A percentile compares a stretch with the other conserved stretches of the same genome.
Conservation (phyloP, 2,329 filamentous ascomycete species). For the Aspergillus sclerotialis region DNA sequence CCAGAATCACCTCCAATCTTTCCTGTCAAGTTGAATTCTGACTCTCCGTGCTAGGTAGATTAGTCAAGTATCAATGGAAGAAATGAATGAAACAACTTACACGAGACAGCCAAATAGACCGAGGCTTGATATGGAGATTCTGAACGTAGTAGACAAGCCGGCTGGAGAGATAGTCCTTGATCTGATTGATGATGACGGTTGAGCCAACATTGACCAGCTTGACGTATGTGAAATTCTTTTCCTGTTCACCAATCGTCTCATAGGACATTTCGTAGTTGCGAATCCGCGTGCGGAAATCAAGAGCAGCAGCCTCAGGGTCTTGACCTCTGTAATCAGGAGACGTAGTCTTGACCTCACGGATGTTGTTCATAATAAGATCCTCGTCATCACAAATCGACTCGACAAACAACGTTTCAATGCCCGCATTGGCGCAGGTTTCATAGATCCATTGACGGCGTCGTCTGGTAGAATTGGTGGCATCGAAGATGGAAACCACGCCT, state of each 20-base stretch:
- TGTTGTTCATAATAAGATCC: slow-evolving; percentile 95
- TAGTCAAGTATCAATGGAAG: slow-evolving; percentile 5
- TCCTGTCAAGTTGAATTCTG: slow-evolving; percentile 80
- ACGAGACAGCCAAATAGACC: slow-evolving; percentile 92
- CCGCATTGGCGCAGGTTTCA: slow-evolving; percentile 65
- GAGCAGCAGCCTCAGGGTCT: slow-evolving; percentile 83
- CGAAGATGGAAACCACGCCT: slow-evolving; percentile 85
- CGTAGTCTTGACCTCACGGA: slow-evolving; percentile 93
- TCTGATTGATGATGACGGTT: slow-evolving; percentile 95
- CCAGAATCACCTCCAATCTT: slow-evolving; percentile 89
- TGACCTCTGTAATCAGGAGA: slow-evolving; percentile 92
- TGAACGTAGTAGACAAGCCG: slow-evolving; percentile 97
- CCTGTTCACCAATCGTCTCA: slow-evolving; percentile 83
- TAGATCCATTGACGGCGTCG: slow-evolving; percentile 84
- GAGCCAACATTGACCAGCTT: slow-evolving; percentile 96
- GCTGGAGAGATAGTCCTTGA: slow-evolving; percentile 93
- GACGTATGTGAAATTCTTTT: slow-evolving; percentile 83
- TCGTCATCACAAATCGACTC: slow-evolving; percentile 97
- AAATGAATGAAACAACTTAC: slow-evolving; percentile 46
- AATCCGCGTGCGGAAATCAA: slow-evolving; percentile 90
- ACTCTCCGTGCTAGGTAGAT: slow-evolving; percentile 74
- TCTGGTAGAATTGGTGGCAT: slow-evolving; percentile 96
- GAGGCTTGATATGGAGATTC: slow-evolving; percentile 94
- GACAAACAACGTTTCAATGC: slow-evolving; percentile 87
- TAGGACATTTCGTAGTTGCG: slow-evolving; percentile 97